phyloP scores from a whole-genome alignment of 805 yeast species.

The Teunomyces kruisii region DNA sequence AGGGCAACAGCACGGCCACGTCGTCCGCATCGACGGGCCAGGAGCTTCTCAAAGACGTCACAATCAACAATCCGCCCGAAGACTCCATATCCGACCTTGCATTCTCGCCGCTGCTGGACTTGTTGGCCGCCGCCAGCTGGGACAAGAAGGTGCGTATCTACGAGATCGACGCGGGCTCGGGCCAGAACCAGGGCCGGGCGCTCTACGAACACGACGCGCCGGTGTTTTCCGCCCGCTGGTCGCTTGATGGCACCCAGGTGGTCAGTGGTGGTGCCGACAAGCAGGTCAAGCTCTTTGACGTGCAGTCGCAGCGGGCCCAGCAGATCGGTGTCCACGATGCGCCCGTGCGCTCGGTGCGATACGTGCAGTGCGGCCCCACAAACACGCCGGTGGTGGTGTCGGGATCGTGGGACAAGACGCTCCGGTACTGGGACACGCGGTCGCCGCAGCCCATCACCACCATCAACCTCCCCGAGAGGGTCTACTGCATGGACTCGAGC shows the following conservation, averaged over 20 bases:
- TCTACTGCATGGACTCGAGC: slow-evolving; percentile 81
- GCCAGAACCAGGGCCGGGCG: slow-evolving; percentile 85
- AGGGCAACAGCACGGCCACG: slow-evolving; percentile 17
- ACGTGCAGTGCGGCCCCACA: slow-evolving; percentile 81
- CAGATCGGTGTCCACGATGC: slow-evolving; percentile 87
- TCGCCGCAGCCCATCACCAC: slow-evolving; percentile 80
- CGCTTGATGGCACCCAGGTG: slow-evolving; percentile 82
- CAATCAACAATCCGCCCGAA: slow-evolving; percentile 80
- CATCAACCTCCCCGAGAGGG: slow-evolving; percentile 83
- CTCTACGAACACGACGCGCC: slow-evolving; percentile 89
- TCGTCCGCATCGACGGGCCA: slow-evolving; percentile 50
- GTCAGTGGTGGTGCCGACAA: slow-evolving; percentile 91
- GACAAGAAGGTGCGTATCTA: slow-evolving; percentile 92
- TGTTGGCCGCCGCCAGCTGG: slow-evolving; percentile 85
- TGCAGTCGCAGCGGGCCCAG: slow-evolving; percentile 76
- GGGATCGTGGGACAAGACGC: slow-evolving; percentile 95
- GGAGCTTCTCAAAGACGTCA: slow-evolving; percentile 68
- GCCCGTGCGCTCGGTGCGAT: slow-evolving; percentile 71
- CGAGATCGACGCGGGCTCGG: slow-evolving; percentile 71
- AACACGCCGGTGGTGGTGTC: slow-evolving; percentile 81
- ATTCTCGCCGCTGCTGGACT: slow-evolving; percentile 85
- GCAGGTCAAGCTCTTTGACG: slow-evolving; percentile 78
- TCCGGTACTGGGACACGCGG: slow-evolving; percentile 93
- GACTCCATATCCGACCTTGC: slow-evolving; percentile 83
- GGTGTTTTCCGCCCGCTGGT: slow-evolving; percentile 79